phyloP scores from a whole-genome alignment of 805 yeast species.

The Lipomyces sp. region DNA sequence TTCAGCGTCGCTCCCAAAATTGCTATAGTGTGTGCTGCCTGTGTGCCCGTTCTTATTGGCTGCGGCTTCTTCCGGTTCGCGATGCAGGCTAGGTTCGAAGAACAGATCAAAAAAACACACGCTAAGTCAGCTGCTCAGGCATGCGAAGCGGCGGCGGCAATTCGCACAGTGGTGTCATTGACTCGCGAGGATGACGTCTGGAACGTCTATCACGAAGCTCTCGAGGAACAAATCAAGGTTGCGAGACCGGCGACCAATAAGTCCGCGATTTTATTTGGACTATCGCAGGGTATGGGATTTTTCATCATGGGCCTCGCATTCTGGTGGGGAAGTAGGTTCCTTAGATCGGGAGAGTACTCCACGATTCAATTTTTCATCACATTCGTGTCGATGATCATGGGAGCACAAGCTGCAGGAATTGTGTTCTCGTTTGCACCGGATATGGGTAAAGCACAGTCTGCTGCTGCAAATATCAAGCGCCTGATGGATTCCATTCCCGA shows the following conservation, averaged over 20 bases:
- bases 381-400: constrained; percentile 48
- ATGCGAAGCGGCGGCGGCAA: constrained; percentile 49
- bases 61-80: constrained; percentile 49
- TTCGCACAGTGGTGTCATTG: constrained; percentile 51
- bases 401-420: constrained; percentile 52
- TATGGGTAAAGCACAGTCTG: constrained; percentile 50
- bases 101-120: constrained; percentile 47
- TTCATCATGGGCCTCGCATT: constrained; percentile 51
- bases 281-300: constrained; percentile 50
- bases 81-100: constrained; percentile 45
- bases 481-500: constrained; percentile 45
- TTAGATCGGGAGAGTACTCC: constrained; percentile 44
- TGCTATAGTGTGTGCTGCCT: constrained; percentile 51
- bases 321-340: constrained; percentile 51
- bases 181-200: constrained; percentile 50
- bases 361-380: constrained; percentile 48
- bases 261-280: constrained; percentile 28
- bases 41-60: constrained; percentile 46
- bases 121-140: constrained; percentile 51
- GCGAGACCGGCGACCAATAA: constrained; percentile 20
- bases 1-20: constrained; percentile 49
- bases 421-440: constrained; percentile 52
- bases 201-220: constrained; percentile 40
- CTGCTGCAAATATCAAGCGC: constrained; percentile 46
- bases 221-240: constrained; percentile 26